A percentile compares a stretch with the other conserved stretches of the same genome.
These are phyloP conservation scores for Zygnema cylindricum DNA, from an alignment of 139 green algal genomes.

Conservation along the genomic window DNA sequence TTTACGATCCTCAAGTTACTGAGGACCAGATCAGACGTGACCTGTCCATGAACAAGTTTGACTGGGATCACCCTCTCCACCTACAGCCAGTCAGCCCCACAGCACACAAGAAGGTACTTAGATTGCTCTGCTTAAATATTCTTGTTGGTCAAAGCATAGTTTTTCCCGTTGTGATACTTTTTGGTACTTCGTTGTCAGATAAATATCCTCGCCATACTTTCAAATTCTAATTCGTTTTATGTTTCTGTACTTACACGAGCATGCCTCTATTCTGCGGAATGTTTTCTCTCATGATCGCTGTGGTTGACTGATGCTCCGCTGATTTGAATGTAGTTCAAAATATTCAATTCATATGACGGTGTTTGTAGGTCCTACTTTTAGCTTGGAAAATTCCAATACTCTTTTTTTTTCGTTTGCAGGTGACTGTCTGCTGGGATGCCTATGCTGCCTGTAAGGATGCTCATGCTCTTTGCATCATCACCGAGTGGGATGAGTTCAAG, in stretches of 20 bases:
- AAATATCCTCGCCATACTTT: no score
- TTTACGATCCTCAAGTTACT: slow-evolving; percentile 89
- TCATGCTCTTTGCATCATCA: slow-evolving; percentile 68
- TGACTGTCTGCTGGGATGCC: slow-evolving; percentile 22
- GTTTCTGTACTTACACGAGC: no score
- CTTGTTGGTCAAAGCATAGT: neutral
- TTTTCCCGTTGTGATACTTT: neutral
- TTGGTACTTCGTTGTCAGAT: no score
- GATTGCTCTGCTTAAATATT: neutral
- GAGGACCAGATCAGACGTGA: slow-evolving; percentile 61
- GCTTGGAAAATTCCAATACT: no score
- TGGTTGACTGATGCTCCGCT: no score
- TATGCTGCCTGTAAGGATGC: slow-evolving; percentile 23
- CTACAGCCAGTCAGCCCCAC: slow-evolving; percentile 44
- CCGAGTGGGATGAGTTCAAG: slow-evolving; percentile 99
- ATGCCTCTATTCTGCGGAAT: no score
- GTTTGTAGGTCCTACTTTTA: no score
- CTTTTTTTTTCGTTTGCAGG: no score
- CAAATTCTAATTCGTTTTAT: no score
- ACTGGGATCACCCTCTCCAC: slow-evolving; percentile 57
- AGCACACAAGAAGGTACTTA: slow-evolving; percentile 40
- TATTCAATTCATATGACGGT: no score
- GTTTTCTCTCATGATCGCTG: no score
- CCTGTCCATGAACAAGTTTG: slow-evolving; percentile 58
- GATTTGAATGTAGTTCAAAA: no score